Base-by-base conservation (phyloP, 2,329 filamentous ascomycete species). In the Neonectria faginata region DNA sequence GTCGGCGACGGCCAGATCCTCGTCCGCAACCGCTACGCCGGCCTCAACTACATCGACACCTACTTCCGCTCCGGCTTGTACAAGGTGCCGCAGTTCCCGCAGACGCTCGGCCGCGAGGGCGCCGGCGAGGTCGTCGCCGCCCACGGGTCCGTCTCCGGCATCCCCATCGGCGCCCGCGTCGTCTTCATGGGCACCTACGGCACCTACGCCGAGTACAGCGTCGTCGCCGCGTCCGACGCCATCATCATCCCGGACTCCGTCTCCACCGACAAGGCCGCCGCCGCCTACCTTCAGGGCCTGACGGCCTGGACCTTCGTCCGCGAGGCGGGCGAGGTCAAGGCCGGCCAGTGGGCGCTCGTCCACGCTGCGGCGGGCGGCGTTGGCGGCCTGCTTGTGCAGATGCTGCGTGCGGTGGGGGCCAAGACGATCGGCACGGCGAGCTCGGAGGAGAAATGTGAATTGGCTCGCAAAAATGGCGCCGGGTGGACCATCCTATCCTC, bases 21-120 rank as follows among this genome's bases (percentile, higher is more conserved):
- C 4, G 87, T 97, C 63, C 91, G 91, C 79, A 97, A 97, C 79
- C 88, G 90, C 68, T 92, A 87, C 76, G 85, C 91, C 53, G 94
- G 94, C 64, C 83, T 97, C 66, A 97, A 97, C 81, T 97, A 87
- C 81, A 97, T 97, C 74, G 94, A 97, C 79, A 97, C 83, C 42
- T 97, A 97, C 81, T 97, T 94, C 86, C 93, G 94, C 77, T 89
- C 86, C 12, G 94, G 94, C 11, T 87, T 97, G 55, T 97, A 97
- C 83, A 82, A 84, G 11, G 82, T 89, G 1, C 85, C 91, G 0
- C 48, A 64, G 2, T 88, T 92, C 72, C 94, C 94, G 5, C 86
- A 92, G 72, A 89, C 90, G 55, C 89, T 95, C 20, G 94, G 94
- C 66, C 90, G 91, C 73, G 94, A 97, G 82, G 92, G 86, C 64